A percentile compares a stretch with the other conserved stretches of the same genome.
These are phyloP conservation scores for Candida bentonensis DNA, from an alignment of 805 yeast genomes.

Conservation along the genomic window DNA sequence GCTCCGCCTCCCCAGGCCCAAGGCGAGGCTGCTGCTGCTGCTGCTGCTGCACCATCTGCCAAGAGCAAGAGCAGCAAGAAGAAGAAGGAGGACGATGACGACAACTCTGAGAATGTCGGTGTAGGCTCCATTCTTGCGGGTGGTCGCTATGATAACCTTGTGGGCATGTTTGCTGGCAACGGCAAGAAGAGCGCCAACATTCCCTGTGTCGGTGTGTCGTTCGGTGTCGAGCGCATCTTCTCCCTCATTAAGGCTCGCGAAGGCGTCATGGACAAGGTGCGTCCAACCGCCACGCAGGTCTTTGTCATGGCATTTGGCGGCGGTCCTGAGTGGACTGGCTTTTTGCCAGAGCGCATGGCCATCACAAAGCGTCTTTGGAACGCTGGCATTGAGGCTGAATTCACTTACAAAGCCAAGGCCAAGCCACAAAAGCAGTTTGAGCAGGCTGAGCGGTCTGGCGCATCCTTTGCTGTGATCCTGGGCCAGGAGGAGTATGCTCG, in stretches of 20 bases:
- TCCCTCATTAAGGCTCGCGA: constrained; percentile 73
- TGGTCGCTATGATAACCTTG: constrained; percentile 93
- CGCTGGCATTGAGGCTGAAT: constrained; percentile 83
- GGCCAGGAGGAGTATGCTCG: constrained; percentile 87
- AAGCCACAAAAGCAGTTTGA: constrained; percentile 94
- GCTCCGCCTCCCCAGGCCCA: constrained; percentile 85
- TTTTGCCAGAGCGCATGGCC: constrained; percentile 80
- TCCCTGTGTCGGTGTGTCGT: constrained; percentile 95
- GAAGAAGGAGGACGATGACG: constrained; percentile 53
- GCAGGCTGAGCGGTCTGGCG: constrained; percentile 91
- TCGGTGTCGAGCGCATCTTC: constrained; percentile 91
- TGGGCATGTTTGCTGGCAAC: constrained; percentile 85
- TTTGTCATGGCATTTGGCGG: constrained; percentile 98
- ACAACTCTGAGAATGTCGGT: constrained; percentile 93
- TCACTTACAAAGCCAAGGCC: constrained; percentile 82
- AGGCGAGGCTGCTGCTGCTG: constrained; percentile 36
- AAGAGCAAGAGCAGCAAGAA: constrained; percentile 17
- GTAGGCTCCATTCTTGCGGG: constrained; percentile 98
- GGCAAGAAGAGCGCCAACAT: constrained; percentile 64
- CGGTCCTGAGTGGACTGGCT: constrained; percentile 92
- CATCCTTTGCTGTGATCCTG: constrained; percentile 77
- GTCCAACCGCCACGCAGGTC: constrained; percentile 84
- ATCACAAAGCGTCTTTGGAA: constrained; percentile 76
- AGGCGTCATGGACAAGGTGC: constrained; percentile 45
- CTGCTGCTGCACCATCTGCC: constrained; percentile 17